Evolutionary conservation across 306 rosid genomes (phyloP).

Genomic region (Dalbergia cultrata): DNA sequence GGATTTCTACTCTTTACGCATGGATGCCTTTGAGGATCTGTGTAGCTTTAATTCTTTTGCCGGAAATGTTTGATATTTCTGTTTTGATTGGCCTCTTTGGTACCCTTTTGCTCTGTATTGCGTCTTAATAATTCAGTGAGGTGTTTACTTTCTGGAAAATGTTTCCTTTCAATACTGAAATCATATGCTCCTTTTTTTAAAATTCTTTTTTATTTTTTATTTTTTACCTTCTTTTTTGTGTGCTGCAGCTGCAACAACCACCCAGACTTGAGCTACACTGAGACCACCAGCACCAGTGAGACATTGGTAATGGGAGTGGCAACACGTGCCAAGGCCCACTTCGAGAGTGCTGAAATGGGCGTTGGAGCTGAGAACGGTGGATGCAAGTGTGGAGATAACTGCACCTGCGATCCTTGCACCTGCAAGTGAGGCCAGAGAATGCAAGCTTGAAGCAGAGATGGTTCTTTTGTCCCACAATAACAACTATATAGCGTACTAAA

Average conservation of each 20-base stretch:
- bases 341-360: constrained; percentile 67
- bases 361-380: constrained; percentile 62
- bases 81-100: neutral
- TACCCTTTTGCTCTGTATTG: neutral
- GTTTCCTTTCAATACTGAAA: neutral
- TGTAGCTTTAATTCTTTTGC: neutral
- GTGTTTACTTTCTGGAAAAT: neutral
- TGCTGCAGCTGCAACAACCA: constrained; percentile 64
- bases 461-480: constrained; percentile 9
- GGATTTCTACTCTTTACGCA: neutral
- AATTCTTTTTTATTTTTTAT: too few species aligned
- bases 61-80: neutral
- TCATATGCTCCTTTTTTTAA: neutral
- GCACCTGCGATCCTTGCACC: constrained; percentile 75
- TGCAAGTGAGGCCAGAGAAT: constrained; percentile 59
- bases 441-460: constrained; percentile 49
- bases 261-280: constrained; percentile 65
- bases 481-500: neutral
- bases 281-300: constrained; percentile 51
- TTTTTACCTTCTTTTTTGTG: neutral
- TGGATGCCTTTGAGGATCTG: neutral
- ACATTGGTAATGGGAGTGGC: constrained; percentile 66
- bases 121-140: neutral
- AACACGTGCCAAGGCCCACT: constrained; percentile 55
- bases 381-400: constrained; percentile 91